Evolutionary conservation across 148 eudicot genomes (phyloP), one percentile per base, ranked within the genome.

Genomic region (Silene uniflora): DNA sequence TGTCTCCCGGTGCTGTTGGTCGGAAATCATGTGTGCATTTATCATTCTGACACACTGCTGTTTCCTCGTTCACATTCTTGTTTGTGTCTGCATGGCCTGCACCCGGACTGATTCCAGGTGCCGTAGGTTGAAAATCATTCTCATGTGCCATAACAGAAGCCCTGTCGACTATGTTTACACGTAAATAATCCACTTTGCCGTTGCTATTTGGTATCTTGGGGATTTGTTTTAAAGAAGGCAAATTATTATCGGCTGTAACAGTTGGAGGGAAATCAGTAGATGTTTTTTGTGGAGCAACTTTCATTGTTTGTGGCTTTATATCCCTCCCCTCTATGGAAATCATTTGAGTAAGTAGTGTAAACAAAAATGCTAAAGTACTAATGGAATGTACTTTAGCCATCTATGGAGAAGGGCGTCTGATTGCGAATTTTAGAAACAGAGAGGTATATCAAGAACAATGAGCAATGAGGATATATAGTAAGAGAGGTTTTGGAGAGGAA

Each of bases 21-120:
- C 71, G 82, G 69, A 73, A 66, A 68, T 74, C 77, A 52, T 73
- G 55, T 29, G 25, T 76, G 74, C 83, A 81, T 73, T 60, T 81
- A 16, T 72, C 58, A 59, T 60, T 32, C 13, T 32, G 80, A 73
- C 83, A 80, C n/a, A 39, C 3, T 35, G 1, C 17, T 52, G 69
- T 23, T 63, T 24, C 54, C 65, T 75, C 47, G 29, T 4, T 58
- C 18, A 13, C 65, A 12, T 16, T 70, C 39, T 80, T 23, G 70
- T 63, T 75, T 70, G 58, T 54, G 25, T 42, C 71, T 18, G 32
- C 47, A 54, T 74, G 79, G 25, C 72, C 76, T 62, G 78, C 78
- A 49, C 82, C 71, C 8, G 82, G 82, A 49, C 67, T 63, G 46
- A 42, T 62, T 52, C 78, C 82, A 24, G 75, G 67, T n/a, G 75